Base-by-base conservation (phyloP, 1,139 yeast genomes). In the Blastobotrys buckinghamii region DNA sequence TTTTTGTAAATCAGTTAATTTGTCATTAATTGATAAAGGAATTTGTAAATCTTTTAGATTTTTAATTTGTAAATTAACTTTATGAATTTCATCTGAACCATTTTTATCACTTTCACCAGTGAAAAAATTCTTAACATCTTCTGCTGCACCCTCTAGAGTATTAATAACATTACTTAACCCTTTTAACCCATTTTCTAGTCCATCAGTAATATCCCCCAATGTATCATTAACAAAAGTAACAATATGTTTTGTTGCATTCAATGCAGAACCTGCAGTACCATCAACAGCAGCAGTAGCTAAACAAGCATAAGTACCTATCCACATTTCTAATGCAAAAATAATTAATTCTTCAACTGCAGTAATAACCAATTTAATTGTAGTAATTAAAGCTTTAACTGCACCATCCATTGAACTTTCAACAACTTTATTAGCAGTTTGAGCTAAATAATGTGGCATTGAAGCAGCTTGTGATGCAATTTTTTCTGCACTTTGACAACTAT, bases 231-330 rank as follows among this genome's bases (percentile, higher is more conserved):
- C 84, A 30, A 74, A 71, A 8, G 66, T 61, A 4, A 88, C 72
- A 1, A 86, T 69, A 1, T 75, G 63, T 57, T 82, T 86, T 0
- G 94, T 79, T 0, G 89, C 78, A 60, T 87, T 86, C 1, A 84
- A 65, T 0, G 95, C 95, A 38, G 81, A 79, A 54, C 80, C 81
- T 1, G 84, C 83, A 0, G 87, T 75, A 1, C 92, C 87, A 55
- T 79, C 81, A 8, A 89, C 70, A 0, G 90, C 77, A 6, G 94
- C 82, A 0, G 85, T 79, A 7, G 88, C 65, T 22, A 92, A 70
- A 66, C 98, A 92, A 0, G 86, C 81, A 65, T 85, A 86, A 0
- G 97, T 90, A 0, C 97, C 97, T 8, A 89, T 67, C 46, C 84
- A 76, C 54, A 90, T 59, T 39, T 87, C 89, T 16, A 92, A 67